phyloP scores from a whole-genome alignment of 257 asterid species.

The Nicotiana sylvestris region DNA sequence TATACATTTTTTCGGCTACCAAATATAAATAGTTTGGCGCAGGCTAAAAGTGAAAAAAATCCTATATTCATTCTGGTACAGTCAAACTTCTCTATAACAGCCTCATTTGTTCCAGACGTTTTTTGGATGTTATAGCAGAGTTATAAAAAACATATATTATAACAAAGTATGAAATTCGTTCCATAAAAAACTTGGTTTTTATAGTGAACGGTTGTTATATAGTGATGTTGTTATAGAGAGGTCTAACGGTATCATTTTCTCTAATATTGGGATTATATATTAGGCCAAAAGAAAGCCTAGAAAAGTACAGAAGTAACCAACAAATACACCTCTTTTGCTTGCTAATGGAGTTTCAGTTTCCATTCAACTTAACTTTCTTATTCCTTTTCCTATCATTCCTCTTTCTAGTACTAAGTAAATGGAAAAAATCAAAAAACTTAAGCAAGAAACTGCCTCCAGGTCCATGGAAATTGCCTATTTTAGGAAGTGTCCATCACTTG shows the following conservation, averaged over 20 bases:
- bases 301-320: background rate
- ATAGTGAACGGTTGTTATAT: too few relatives aligned
- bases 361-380: background rate
- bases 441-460: background rate
- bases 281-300: background rate
- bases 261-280: background rate
- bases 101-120: too few relatives aligned
- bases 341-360: background rate
- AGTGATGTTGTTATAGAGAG: too few relatives aligned
- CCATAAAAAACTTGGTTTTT: too few relatives aligned
- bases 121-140: too few relatives aligned
- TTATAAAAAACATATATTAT: too few relatives aligned
- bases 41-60: too few relatives aligned
- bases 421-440: background rate
- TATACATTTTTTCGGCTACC: too few relatives aligned
- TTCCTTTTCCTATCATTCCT: background rate
- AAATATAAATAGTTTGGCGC: too few relatives aligned
- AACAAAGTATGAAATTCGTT: too few relatives aligned
- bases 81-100: too few relatives aligned
- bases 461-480: constrained; percentile 9
- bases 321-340: background rate
- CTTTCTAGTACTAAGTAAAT: background rate
- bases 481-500: constrained; percentile 38
- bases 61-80: background rate
- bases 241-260: background rate